Base-by-base conservation (phyloP, 129 eudicot genomes). In the Apium graveolens region DNA sequence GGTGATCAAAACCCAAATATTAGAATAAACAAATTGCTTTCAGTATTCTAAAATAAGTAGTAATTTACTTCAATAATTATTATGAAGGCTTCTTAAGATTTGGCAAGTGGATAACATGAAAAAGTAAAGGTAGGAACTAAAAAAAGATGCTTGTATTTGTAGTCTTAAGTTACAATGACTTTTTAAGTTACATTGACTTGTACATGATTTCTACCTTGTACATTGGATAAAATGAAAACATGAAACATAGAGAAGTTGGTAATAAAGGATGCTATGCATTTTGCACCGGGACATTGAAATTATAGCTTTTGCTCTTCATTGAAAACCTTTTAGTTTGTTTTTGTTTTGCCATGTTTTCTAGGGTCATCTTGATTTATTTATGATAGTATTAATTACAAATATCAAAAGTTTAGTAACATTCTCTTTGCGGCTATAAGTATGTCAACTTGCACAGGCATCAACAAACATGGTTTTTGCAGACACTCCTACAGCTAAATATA, bases 1-100 rank as follows among this genome's bases (percentile, higher is more conserved):
- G 86, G 43, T 29, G 42, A 32, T 48, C 51, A 81, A 66, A 57
- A 39, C 51, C 18, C 37, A 62, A 57, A 57, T 57, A 12, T 57
- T 24, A 57, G 2, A n/a, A 60, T n/a, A 60, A 60, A 60, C 68
- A n/a, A 26, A n/a, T 60, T n/a, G 34, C 34, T 60, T n/a, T 60
- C 6, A 26, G 16, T 60, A 60, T 26, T 55, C 34, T 60, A 26
- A 8, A 60, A 24, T n/a, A 9, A 8, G 11, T 24, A 8, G 11
- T 24, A 26, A 1, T 10, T 9, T 20, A 20, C 9, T 5, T 20
- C 8, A 7, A 7, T 7, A 24, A 18, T 49, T 55, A 60, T 11
- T 26, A 55, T 0, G 2, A 55, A 0, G 31, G 29, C 4, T 55
- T 55, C 2, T 57, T 26, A 26, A n/a, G 32, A 57, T 60, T 60